Evolutionary conservation across 1,139 yeast genomes (phyloP).

Genomic region (Candida sp.): DNA sequence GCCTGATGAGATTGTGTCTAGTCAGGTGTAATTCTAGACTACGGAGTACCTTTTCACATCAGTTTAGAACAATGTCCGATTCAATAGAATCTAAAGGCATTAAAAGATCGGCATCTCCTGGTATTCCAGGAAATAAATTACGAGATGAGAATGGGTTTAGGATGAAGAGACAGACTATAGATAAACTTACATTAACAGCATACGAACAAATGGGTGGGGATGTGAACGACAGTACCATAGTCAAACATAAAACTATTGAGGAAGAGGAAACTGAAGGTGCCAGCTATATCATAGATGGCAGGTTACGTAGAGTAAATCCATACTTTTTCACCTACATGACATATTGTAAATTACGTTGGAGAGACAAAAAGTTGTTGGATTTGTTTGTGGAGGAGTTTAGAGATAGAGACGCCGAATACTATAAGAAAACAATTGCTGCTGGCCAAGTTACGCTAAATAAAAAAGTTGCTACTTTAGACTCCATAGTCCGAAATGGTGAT

Average conservation of each 20-base stretch:
- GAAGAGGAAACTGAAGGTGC: slow-evolving; percentile 57
- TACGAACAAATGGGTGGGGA: slow-evolving; percentile 38
- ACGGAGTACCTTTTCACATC: neutral
- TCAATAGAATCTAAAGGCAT: slow-evolving; percentile 9
- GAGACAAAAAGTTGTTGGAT: slow-evolving; percentile 73
- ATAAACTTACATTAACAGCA: slow-evolving; percentile 38
- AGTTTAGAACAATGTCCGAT: slow-evolving; percentile 4
- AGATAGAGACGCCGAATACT: slow-evolving; percentile 70
- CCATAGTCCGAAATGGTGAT: slow-evolving; percentile 79
- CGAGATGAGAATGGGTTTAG: slow-evolving; percentile 51
- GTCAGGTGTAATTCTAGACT: neutral
- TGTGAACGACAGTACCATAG: slow-evolving; percentile 20
- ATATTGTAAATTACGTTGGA: slow-evolving; percentile 90
- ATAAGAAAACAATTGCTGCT: slow-evolving; percentile 58
- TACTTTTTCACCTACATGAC: slow-evolving; percentile 89
- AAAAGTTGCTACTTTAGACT: slow-evolving; percentile 58
- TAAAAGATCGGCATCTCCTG: slow-evolving; percentile 20
- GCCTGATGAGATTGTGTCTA: neutral
- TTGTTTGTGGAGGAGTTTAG: slow-evolving; percentile 83
- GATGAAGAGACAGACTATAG: slow-evolving; percentile 42
- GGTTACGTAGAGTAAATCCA: slow-evolving; percentile 73
- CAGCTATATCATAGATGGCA: slow-evolving; percentile 50
- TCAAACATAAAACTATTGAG: slow-evolving; percentile 41
- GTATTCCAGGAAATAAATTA: slow-evolving; percentile 12
- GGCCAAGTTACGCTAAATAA: slow-evolving; percentile 78